Conservation (phyloP, 2,329 filamentous ascomycete genomes). For the Graphium sp. region DNA sequence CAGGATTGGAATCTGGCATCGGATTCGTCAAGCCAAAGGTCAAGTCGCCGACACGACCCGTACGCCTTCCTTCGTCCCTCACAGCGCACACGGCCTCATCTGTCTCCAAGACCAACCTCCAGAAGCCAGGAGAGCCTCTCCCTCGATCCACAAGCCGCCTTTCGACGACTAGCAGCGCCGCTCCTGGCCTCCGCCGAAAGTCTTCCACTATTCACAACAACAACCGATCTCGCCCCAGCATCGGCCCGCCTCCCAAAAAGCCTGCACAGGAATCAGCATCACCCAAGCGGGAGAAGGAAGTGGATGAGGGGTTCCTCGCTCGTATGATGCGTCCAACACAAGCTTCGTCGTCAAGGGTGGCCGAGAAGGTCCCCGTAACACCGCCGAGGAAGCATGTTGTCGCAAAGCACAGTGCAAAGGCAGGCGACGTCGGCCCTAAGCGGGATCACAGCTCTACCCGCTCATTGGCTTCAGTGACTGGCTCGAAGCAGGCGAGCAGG, state of each 20-base stretch:
- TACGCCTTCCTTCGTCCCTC: slow-evolving; percentile 48
- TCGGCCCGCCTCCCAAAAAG: slow-evolving; percentile 43
- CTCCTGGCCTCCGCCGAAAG: slow-evolving; percentile 21
- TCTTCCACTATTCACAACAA: slow-evolving; percentile 19
- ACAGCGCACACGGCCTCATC: slow-evolving; percentile 56
- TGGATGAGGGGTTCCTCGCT: slow-evolving; percentile 59
- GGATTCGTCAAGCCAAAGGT: slow-evolving; percentile 40
- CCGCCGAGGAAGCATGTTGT: slow-evolving; percentile 24
- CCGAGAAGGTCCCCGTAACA: slow-evolving; percentile 39
- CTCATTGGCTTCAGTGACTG: no score
- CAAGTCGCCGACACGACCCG: slow-evolving; percentile 53
- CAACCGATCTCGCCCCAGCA: slow-evolving; percentile 28
- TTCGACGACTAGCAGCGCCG: slow-evolving; percentile 18
- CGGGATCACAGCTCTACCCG: slow-evolving; percentile 4
- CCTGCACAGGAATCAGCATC: slow-evolving; percentile 24
- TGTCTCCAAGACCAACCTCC: slow-evolving; percentile 32
- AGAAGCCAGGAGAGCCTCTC: slow-evolving; percentile 9
- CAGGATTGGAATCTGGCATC: slow-evolving; percentile 16
- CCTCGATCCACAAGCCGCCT: slow-evolving; percentile 28
- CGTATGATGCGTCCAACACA: slow-evolving; percentile 69
- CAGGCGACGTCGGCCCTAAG: slow-evolving; percentile 1
- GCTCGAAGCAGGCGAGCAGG: slow-evolving; percentile 5
- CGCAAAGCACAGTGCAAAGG: slow-evolving; percentile 2
- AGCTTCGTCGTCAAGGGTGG: slow-evolving; percentile 48
- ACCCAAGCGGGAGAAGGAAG: slow-evolving; percentile 31